These are phyloP conservation scores for Skeletonema menzelii DNA, from an alignment of 108 stramenopile species.

Conservation along the genomic window DNA sequence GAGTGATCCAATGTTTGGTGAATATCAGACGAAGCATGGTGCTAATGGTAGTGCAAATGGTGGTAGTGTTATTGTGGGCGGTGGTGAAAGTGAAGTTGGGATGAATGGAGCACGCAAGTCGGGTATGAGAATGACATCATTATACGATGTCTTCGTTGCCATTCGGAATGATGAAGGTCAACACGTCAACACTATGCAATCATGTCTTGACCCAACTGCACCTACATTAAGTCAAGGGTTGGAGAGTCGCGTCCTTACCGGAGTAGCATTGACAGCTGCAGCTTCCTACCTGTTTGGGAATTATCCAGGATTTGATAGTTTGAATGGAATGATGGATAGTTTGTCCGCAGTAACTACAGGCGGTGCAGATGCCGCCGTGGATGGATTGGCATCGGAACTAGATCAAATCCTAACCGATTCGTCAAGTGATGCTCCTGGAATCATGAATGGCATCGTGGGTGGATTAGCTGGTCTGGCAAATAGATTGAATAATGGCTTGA, in stretches of 20 bases:
- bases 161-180: slow-evolving; percentile 67
- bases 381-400: slow-evolving; percentile 20
- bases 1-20: slow-evolving; percentile 59
- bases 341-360: slow-evolving; percentile 17
- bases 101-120: slow-evolving; percentile 28
- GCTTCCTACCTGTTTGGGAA: slow-evolving; percentile 28
- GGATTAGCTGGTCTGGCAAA: slow-evolving; percentile 32
- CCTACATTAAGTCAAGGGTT: slow-evolving; percentile 36
- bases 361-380: slow-evolving; percentile 22
- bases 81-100: neutral
- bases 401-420: slow-evolving; percentile 26
- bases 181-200: slow-evolving; percentile 56
- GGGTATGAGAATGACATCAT: slow-evolving; percentile 36
- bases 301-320: slow-evolving; percentile 2
- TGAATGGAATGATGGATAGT: slow-evolving; percentile 2
- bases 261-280: slow-evolving; percentile 42
- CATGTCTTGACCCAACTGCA: slow-evolving; percentile 47
- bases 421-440: neutral
- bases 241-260: slow-evolving; percentile 47
- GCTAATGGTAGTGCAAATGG: slow-evolving; percentile 15
- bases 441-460: slow-evolving; percentile 26
- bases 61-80: neutral
- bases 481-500: slow-evolving; percentile 22
- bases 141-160: slow-evolving; percentile 62
- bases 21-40: slow-evolving; percentile 50